phyloP scores from a whole-genome alignment of 345 rosid species.

The Populus tremula region DNA sequence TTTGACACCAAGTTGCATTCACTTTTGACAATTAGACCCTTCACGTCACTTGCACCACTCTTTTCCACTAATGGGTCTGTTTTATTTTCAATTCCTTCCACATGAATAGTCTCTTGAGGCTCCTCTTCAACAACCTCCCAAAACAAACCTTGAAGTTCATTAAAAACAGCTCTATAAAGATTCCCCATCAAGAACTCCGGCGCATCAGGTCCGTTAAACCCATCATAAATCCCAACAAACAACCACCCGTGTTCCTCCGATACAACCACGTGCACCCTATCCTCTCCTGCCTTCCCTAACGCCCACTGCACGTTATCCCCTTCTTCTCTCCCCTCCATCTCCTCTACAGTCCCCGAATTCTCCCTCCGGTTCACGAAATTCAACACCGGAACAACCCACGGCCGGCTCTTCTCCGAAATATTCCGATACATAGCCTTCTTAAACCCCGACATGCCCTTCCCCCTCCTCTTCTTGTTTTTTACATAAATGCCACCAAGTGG shows the following conservation, averaged over 20 bases:
- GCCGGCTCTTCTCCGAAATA: slow-evolving; percentile 72
- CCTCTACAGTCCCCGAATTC: slow-evolving; percentile 32
- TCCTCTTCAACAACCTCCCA: slow-evolving; percentile 62
- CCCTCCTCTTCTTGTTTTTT: slow-evolving; percentile 52
- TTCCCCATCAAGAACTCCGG: slow-evolving; percentile 96
- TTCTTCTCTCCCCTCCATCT: slow-evolving; percentile 19
- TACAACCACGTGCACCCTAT: slow-evolving; percentile 89
- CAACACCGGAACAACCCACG: slow-evolving; percentile 95
- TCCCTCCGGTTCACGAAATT: slow-evolving; percentile 65
- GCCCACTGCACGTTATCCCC: slow-evolving; percentile 72
- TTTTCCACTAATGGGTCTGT: slow-evolving; percentile 23
- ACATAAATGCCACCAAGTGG: slow-evolving; percentile 70
- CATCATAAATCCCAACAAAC: slow-evolving; percentile 93
- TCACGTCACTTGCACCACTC: slow-evolving; percentile 11
- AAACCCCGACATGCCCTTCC: slow-evolving; percentile 58
- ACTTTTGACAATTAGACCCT: slow-evolving; percentile 7
- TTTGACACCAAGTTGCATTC: slow-evolving; percentile 2
- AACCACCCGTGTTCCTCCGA: slow-evolving; percentile 99
- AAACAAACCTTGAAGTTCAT: slow-evolving; percentile 82
- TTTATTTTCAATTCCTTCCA: slow-evolving; percentile 23
- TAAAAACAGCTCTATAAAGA: slow-evolving; percentile 87
- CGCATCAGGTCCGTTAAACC: slow-evolving; percentile 96
- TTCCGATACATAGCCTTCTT: slow-evolving; percentile 54
- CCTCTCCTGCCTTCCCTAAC: slow-evolving; percentile 96
- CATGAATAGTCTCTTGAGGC: slow-evolving; percentile 17